phyloP scores from a whole-genome alignment of 441 rosid species.

The Mallotus repandus region DNA sequence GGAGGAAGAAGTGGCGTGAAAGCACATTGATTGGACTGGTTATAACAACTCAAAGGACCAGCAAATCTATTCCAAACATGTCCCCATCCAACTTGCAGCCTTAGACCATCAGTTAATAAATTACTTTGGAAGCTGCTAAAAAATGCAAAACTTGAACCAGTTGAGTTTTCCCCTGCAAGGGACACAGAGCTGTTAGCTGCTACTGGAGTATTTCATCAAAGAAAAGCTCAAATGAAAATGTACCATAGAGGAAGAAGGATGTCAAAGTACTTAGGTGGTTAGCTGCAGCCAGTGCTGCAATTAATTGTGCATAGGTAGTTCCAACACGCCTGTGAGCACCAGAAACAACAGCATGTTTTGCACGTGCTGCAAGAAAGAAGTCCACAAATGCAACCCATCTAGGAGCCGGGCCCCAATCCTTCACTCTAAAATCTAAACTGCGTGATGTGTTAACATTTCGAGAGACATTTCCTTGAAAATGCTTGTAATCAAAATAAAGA shows the following conservation, averaged over 20 bases:
- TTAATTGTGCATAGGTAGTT: constrained; percentile 86
- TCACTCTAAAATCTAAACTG: constrained; percentile 64
- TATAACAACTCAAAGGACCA: constrained; percentile 80
- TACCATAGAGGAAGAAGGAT: constrained; percentile 7
- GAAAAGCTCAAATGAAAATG: not conserved
- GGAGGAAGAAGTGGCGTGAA: constrained; percentile 85
- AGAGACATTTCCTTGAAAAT: constrained; percentile 59
- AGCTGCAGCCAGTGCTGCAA: constrained; percentile 88
- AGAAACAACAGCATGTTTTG: constrained; percentile 67
- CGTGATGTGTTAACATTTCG: constrained; percentile 33
- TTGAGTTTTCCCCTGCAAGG: constrained; percentile 57
- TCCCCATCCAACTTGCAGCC: constrained; percentile 89
- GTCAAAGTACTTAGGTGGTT: constrained; percentile 59
- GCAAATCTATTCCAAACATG: constrained; percentile 94
- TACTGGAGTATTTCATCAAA: not conserved
- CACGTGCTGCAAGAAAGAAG: constrained; percentile 90
- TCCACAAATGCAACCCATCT: constrained; percentile 99
- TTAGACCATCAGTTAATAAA: constrained; percentile 63
- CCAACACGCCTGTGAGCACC: constrained; percentile 93
- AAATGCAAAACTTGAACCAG: constrained; percentile 57
- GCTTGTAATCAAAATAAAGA: constrained; percentile 69
- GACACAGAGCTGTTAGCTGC: not conserved
- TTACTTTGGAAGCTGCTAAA: constrained; percentile 84
- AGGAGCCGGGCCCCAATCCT: constrained; percentile 99
- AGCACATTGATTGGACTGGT: constrained; percentile 80